A percentile compares a stretch with the other conserved stretches of the same genome.
These are phyloP conservation scores for Gardenia jasminoides DNA, from an alignment of 257 asterid genomes.

Conservation along the genomic window DNA sequence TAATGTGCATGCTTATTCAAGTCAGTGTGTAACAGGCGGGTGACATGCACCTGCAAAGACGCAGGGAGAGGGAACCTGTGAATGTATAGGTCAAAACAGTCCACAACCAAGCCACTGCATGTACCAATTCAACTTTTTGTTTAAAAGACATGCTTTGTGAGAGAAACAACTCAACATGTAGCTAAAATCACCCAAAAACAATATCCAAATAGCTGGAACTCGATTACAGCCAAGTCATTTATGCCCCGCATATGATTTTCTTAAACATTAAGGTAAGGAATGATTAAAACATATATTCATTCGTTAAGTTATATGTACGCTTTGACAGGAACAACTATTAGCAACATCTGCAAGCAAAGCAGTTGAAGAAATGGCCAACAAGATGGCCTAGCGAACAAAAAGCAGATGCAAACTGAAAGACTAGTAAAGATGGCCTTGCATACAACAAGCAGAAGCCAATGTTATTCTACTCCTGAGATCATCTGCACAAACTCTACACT, in stretches of 20 bases:
- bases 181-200: not conserved
- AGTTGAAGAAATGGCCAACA: not conserved
- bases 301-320: not conserved
- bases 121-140: not conserved
- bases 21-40: not conserved
- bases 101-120: not conserved
- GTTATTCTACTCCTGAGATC: not conserved
- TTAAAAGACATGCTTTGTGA: not conserved
- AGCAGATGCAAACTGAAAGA: not conserved
- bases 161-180: not conserved
- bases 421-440: not conserved
- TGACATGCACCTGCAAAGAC: not conserved
- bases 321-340: no score
- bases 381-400: not conserved
- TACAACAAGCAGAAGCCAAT: not conserved
- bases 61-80: not conserved
- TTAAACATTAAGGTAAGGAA: not conserved
- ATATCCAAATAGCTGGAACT: not conserved
- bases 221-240: not conserved
- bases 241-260: not conserved
- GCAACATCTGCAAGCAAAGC: not conserved
- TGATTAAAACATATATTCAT: not conserved
- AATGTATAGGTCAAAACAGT: not conserved
- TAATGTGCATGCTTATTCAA: not conserved
- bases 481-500: not conserved